Evolutionary conservation across 2,329 filamentous ascomycete genomes (phyloP), one percentile per base, ranked within the genome.

Genomic region (Colletotrichum neosansevieriae): DNA sequence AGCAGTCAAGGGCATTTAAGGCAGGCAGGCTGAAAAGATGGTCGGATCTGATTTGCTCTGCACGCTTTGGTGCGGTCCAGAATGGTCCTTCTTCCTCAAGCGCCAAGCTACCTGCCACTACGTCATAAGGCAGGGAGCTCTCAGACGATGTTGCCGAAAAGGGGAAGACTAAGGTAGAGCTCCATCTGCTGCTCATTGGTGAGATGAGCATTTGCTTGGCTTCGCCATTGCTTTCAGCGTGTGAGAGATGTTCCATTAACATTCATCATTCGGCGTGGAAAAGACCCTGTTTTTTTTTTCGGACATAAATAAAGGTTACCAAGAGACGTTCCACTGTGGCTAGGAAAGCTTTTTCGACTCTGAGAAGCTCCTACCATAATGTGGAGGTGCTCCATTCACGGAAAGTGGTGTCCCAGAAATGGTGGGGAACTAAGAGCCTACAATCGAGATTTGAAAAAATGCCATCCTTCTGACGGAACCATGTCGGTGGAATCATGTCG

Each of bases 381-480:
- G 65, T 68, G 65, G 60, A 68, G 54, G 60, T 58, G 60, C 47
- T 64, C 49, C 45, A 58, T 47, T 58, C 4, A 24, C 32, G 44
- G 51, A 45, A 53, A 40, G 32, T 60, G 34, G 42, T 53, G 45
- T 45, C 53, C 45, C 36, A 58, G 36, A 29, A 49, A 49, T 42
- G 49, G 60, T 62, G 65, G 65, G 40, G 50, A 44, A 61, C 40
- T 15, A 32, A 29, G 13, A 40, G 42, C 34, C 29, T 29, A 65
- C 54, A 61, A 69, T 60, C 62, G 66, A 59, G 66, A 60, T 66
- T 58, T 66, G 61, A 62, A 60, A 60, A 60, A 69, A 69, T 69
- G 56, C 66, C 66, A 69, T 69, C 54, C 49, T 57, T 42, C 56
- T 42, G 42, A 59, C 56, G n/a, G 42, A 59, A 9, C 51, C 34